Evolutionary conservation across 805 yeast genomes (phyloP).

Genomic region (Candida insectorum): DNA sequence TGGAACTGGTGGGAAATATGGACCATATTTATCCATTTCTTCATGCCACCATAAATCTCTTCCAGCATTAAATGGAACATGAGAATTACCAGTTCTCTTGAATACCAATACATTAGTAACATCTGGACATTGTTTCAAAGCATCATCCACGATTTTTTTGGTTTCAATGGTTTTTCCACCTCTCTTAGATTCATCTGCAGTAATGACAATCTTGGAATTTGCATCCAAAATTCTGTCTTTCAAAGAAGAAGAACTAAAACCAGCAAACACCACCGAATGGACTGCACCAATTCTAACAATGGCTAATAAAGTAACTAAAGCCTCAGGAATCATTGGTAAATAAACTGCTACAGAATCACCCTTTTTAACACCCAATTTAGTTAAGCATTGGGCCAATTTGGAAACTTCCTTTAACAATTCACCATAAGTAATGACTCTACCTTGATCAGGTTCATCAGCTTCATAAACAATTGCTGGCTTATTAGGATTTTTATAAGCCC

Average conservation of each 20-base stretch:
- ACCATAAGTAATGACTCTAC: conserved; percentile 74
- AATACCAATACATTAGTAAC: conserved; percentile 84
- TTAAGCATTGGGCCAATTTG: conserved; percentile 79
- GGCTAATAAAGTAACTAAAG: conserved; percentile 90
- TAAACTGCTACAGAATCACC: conserved; percentile 97
- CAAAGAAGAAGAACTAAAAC: conserved; percentile 90
- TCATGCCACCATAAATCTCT: conserved; percentile 98
- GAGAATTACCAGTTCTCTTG: conserved; percentile 78
- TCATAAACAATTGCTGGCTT: conserved; percentile 85
- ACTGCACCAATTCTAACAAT: conserved; percentile 92
- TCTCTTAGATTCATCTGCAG: conserved; percentile 93
- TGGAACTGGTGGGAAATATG: conserved; percentile 82
- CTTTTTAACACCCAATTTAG: conserved; percentile 80
- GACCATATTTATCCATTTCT: conserved; percentile 74
- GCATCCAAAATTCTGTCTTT: conserved; percentile 90
- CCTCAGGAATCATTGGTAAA: conserved; percentile 97
- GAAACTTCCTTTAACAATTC: conserved; percentile 83
- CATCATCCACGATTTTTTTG: conserved; percentile 94
- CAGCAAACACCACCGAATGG: conserved; percentile 96
- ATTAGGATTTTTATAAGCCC: conserved; percentile 83
- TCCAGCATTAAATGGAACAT: conserved; percentile 67
- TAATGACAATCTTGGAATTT: conserved; percentile 77
- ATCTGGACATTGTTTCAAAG: conserved; percentile 66
- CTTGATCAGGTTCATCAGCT: conserved; percentile 84
- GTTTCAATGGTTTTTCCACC: conserved; percentile 93